Evolutionary conservation across 2,329 filamentous ascomycete genomes (phyloP).

Genomic region (Penicillium palitans): DNA sequence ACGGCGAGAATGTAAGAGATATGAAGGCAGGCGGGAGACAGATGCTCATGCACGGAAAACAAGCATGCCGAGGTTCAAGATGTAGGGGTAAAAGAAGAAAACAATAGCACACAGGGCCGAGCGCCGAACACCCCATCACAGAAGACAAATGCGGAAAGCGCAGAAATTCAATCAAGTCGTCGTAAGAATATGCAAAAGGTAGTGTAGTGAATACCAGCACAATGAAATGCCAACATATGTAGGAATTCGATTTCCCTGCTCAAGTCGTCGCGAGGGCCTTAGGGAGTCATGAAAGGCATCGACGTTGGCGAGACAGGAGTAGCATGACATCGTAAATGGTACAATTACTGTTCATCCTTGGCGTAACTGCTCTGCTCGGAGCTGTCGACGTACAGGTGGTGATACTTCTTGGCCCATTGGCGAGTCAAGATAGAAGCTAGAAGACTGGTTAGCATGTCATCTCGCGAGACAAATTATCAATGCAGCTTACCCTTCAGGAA

Average conservation of each 20-base stretch:
- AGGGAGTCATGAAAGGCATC: conserved; percentile 27
- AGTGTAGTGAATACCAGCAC: conserved; percentile 42
- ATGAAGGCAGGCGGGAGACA: conserved; percentile 32
- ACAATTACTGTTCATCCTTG: conserved; percentile 36
- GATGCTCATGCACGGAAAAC: conserved; percentile 27
- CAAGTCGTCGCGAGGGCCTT: conserved; percentile 22
- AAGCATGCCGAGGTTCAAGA: conserved; percentile 18
- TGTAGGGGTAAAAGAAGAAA: conserved; percentile 20
- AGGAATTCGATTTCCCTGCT: conserved; percentile 34
- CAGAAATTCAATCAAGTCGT: conserved; percentile 38
- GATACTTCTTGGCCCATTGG: conserved; percentile 86
- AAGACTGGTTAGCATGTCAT: conserved; percentile 23
- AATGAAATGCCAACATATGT: conserved; percentile 44
- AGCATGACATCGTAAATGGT: conserved; percentile 29
- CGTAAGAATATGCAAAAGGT: conserved; percentile 44
- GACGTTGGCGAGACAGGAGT: conserved; percentile 25
- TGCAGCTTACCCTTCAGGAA: conserved; percentile 83
- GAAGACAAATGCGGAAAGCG: conserved; percentile 37
- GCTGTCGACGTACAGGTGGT: conserved; percentile 40
- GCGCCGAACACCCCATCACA: conserved; percentile 38
- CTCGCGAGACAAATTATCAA: not conserved
- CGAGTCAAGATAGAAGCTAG: conserved; percentile 86
- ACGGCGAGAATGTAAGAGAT: conserved; percentile 32
- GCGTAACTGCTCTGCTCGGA: conserved; percentile 36
- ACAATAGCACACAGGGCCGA: conserved; percentile 27